Evolutionary conservation across 2,329 filamentous ascomycete species (phyloP), one percentile per base, ranked within the genome.

Genomic region (Neofusicoccum parvum): DNA sequence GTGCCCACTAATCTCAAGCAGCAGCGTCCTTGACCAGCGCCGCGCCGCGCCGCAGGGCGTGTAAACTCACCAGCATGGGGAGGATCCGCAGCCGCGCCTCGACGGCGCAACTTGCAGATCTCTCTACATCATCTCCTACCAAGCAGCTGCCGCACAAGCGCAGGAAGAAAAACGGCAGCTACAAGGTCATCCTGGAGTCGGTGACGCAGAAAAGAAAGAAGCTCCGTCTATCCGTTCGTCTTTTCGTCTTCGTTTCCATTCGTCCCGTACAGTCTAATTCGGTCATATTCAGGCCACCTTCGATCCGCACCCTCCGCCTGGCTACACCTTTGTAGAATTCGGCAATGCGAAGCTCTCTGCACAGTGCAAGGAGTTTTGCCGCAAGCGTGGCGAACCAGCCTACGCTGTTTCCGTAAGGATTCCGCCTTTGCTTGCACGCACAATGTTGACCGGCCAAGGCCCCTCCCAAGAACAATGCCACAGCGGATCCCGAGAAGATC

Each of bases 241-340:
- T 49, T 49, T 23, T 17, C 51, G 41, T 64, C 69, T 43, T 62
- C 48, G 23, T 34, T 45, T n/a, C 12, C 67, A 53, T 20, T 46
- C 17, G 68, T 46, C 48, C 45, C 59, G 62, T 63, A 36, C 51
- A 68, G 69, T 73, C 56, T 60, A 43, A 60, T 76, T 80, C 54
- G 27, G 72, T 82, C 68, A 64, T 36, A 41, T 64, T 45, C 60
- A 88, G 86, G 80, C 85, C 49, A 83, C 83, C 20, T 87, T 86
- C 69, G 80, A 82, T 66, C 76, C 80, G n/a, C 79, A 82, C 69
- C 80, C 87, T 23, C 86, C 86, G 10, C 75, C 76, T 54, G 87
- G 86, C n/a, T 89, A 88, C 72, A 85, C 82, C 0, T 88, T 87
- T 70, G 82, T 89, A 58, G 83, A 85, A 23, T 82, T 85, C 51